phyloP scores from a whole-genome alignment of 768 basidiomycete species.

The Pisolithus sp. region DNA sequence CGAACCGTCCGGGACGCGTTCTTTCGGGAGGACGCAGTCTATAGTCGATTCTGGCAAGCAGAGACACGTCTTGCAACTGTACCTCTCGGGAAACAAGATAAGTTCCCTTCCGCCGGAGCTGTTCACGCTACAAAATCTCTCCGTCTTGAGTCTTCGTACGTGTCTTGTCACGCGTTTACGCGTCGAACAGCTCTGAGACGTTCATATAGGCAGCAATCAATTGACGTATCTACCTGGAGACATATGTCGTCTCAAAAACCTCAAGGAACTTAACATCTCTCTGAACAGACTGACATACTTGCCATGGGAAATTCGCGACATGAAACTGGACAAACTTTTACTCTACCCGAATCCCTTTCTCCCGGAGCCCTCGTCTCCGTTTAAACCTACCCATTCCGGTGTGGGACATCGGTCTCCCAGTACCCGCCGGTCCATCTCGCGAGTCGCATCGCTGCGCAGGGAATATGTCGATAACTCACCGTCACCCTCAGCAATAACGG shows the following conservation, averaged over 20 bases:
- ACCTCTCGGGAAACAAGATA: conserved; percentile 51
- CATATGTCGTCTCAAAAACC: conserved; percentile 44
- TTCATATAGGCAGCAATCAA: conserved; percentile 45
- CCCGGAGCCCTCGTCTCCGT: conserved; percentile 22
- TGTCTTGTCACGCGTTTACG: conserved; percentile 8
- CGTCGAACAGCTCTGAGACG: not conserved
- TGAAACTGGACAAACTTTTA: conserved; percentile 43
- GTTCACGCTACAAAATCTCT: conserved; percentile 50
- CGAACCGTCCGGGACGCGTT: conserved; percentile 25
- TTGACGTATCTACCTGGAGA: conserved; percentile 57
- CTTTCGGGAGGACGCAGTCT: conserved; percentile 22
- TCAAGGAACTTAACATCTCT: conserved; percentile 56
- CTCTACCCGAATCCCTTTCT: conserved; percentile 61
- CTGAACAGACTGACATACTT: conserved; percentile 53
- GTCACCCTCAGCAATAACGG: conserved; percentile 4
- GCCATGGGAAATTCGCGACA: conserved; percentile 58
- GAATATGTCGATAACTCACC: not conserved
- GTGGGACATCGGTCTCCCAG: not conserved
- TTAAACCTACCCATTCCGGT: conserved; percentile 1
- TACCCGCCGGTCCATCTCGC: conserved; percentile 11
- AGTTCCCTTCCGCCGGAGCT: conserved; percentile 48
- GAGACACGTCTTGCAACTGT: conserved; percentile 49
- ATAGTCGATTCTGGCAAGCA: conserved; percentile 32
- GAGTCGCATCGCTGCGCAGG: conserved; percentile 6
- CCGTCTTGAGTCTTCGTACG: conserved; percentile 60